Evolutionary conservation across 371 early-diverging fungal species (phyloP), one percentile per base, ranked within the genome.

Genomic region (Mucor irregularis): DNA sequence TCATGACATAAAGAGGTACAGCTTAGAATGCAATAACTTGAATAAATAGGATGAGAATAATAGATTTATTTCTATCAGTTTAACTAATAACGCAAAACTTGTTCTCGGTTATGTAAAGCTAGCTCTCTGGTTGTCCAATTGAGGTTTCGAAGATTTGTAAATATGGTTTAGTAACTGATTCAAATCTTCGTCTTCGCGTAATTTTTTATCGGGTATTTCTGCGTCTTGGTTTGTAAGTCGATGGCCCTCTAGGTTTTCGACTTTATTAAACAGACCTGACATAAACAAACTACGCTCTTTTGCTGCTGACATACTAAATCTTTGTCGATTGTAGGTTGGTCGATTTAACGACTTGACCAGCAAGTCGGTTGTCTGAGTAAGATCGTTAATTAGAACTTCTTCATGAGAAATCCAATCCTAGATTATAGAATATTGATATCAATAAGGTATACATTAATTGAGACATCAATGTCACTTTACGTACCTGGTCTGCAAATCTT

Each of bases 351-450:
- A 73, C 61, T 81, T 78, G 68, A 68, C 74, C 56, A 83, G 68
- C 57, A 80, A 71, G 62, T 83, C 80, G n/a, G 74, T 77, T 22
- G 80, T 65, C 13, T 61, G 48, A 0, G 66, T 73, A 60, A 80
- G 73, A 44, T 82, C 81, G 49, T 72, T 51, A 9, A 77, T 53
- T 17, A 77, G 56, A 22, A 58, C 59, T 42, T 68, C 64, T 51
- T 80, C 78, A 40, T 73, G 71, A 0, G 76, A 71, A 19, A 56
- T 50, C 64, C 71, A 76, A 29, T 81, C 81, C 81, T 80, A 53
- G 0, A 31, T 30, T 14, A 40, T 8, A 66, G 33, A 46, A 46
- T 58, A 28, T 17, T n/a, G 25, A 26, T 2, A 8, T 72, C 39
- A 49, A 67, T 62, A 6, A 49, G 39, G n/a, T n/a, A n/a, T n/a